Evolutionary conservation across 2,329 filamentous ascomycete species (phyloP).

Genomic region (Sarocladium kiliense): DNA sequence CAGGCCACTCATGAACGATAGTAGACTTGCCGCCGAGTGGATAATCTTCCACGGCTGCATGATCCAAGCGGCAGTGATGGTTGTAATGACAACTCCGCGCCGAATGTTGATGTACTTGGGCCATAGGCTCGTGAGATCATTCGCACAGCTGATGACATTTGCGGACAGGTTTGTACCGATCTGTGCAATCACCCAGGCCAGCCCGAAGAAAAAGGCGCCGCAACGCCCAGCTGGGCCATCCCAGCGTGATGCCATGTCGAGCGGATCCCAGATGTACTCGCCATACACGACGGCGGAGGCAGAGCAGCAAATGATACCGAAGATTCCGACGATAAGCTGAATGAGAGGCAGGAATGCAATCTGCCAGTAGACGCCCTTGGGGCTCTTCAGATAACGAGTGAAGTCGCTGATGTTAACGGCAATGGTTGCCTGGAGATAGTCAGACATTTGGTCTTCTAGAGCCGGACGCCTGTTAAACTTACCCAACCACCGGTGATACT

Average conservation of each 20-base stretch:
- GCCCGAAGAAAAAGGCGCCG: constrained; percentile 41
- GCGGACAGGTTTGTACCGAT: constrained; percentile 55
- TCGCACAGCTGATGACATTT: constrained; percentile 50
- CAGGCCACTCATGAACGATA: constrained; percentile 59
- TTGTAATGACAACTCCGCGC: constrained; percentile 43
- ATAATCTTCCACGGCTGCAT: constrained; percentile 64
- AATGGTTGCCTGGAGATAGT: constrained; percentile 20
- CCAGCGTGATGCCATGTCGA: constrained; percentile 41
- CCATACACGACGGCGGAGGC: constrained; percentile 41
- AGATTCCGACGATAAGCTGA: constrained; percentile 26
- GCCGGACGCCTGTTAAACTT: too few species aligned
- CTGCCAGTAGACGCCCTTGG: constrained; percentile 14
- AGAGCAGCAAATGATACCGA: constrained; percentile 51
- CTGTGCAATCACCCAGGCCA: constrained; percentile 49
- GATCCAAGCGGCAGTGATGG: constrained; percentile 52
- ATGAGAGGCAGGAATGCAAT: constrained; percentile 8
- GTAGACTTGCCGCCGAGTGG: constrained; percentile 49
- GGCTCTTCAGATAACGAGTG: constrained; percentile 23
- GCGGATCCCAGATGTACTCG: constrained; percentile 42
- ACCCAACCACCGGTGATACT: constrained; percentile 14
- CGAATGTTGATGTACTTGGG: constrained; percentile 50
- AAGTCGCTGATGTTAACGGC: constrained; percentile 43
- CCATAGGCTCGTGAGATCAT: constrained; percentile 39
- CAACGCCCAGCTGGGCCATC: constrained; percentile 33
- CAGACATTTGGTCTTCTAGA: neutral